Evolutionary conservation across 768 basidiomycete genomes (phyloP), one percentile per base, ranked within the genome.

Genomic region (Mycena haematopus): DNA sequence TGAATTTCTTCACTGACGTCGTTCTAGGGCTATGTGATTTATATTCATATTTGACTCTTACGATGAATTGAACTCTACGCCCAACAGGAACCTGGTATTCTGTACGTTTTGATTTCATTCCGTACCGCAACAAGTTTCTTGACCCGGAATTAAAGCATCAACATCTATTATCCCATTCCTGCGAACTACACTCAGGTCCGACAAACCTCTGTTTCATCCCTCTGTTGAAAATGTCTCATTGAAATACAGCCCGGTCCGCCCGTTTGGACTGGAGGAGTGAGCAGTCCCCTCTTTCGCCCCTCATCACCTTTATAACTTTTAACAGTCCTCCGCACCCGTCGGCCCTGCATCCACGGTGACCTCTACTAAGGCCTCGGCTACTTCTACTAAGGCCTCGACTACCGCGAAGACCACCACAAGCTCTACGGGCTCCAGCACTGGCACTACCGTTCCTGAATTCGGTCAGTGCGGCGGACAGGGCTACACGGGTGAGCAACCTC

Each of bases 151-250:
- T 19, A 3, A 11, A 65, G 63, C 13, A 62, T 69, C 36, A 31
- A 69, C 60, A 69, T 70, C 1, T 66, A 70, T 56, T 70, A 59
- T 38, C 69, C 69, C 11, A 68, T 70, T 56, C 69, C 69, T 3
- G 27, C 67, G 15, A 70, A 6, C 54, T 70, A 70, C 62, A 62
- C 53, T 31, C 68, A 69, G 60, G 60, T 56, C 5, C 29, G 9
- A 31, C 29, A 31, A 31, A 31, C 10, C 9, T 52, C 2, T 2
- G 2, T n/a, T 21, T 0, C n/a, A n/a, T n/a, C 9, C 29, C 9
- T 15, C 0, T 1, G 8, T 2, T 11, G 33, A 21, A 31, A 31
- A 9, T 9, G 29, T 31, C 33, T 36, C 2, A 42, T 47, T 19
- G 29, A 25, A 7, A 5, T 54, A 17, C 29, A 63, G 62, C 62